phyloP scores from a whole-genome alignment of 148 eudicot species.

The Fagopyrum homotropicum region DNA sequence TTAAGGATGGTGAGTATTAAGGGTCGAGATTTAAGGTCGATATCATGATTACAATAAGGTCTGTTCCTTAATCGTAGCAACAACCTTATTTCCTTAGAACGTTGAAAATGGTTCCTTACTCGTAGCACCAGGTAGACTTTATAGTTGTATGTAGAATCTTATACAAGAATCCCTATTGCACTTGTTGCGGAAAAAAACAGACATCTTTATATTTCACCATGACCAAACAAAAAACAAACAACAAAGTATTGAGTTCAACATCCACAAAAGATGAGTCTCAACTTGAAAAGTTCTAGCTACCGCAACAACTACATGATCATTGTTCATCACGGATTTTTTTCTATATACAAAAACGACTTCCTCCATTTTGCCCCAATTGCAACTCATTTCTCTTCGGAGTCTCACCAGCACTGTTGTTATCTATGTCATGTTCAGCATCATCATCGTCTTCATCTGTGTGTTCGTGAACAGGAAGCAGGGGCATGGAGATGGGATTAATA shows the following conservation, averaged over 20 bases:
- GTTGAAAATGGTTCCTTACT: no score
- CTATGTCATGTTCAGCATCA: not conserved
- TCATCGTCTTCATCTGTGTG: not conserved
- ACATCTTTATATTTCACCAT: not conserved
- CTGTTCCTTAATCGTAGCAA: no score
- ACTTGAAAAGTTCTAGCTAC: not conserved
- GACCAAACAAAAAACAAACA: not conserved
- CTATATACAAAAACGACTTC: conserved; percentile 9
- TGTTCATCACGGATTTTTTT: not conserved
- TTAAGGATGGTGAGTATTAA: no score
- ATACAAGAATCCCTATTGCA: no score
- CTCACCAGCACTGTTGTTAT: not conserved
- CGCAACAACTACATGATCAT: conserved; percentile 4
- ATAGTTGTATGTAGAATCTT: no score
- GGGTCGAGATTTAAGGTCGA: no score
- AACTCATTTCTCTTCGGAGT: not conserved
- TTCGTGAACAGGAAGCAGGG: conserved; percentile 6
- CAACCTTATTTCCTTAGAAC: no score
- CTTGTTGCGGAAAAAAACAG: no score
- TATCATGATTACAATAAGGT: no score
- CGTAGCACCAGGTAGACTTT: no score
- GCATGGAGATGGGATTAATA: conserved; percentile 2
- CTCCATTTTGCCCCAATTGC: not conserved
- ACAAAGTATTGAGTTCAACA: not conserved
- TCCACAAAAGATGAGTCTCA: not conserved